Percentiles rank a stretch among this genome's conserved stretches.
These are phyloP conservation scores for Pistacia atlantica DNA, from an alignment of 345 rosid genomes.

Conservation along the genomic window DNA sequence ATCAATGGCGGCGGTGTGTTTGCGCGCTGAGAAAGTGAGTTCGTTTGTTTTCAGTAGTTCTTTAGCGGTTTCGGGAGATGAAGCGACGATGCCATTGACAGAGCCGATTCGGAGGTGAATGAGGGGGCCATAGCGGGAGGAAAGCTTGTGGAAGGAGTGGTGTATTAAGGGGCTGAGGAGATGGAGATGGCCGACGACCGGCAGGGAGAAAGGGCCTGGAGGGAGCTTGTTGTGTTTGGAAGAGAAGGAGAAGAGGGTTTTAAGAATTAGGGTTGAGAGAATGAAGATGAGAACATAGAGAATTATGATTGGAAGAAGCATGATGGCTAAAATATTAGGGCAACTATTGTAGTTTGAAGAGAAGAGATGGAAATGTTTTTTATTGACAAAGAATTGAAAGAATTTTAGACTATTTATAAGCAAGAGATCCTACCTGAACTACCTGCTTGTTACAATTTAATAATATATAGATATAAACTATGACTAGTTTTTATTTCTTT, in stretches of 20 bases:
- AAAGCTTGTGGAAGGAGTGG: conserved; percentile 31
- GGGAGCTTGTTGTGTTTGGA: conserved; percentile 22
- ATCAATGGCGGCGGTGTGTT: conserved; percentile 36
- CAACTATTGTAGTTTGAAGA: too few relatives aligned
- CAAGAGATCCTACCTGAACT: too few relatives aligned
- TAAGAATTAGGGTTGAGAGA: background rate
- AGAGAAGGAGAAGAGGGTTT: background rate
- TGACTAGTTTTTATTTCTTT: too few relatives aligned
- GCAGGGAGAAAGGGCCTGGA: conserved; percentile 40
- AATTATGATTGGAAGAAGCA: background rate
- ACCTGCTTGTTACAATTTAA: too few relatives aligned
- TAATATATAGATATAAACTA: too few relatives aligned
- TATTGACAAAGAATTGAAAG: too few relatives aligned
- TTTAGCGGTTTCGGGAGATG: conserved; percentile 37
- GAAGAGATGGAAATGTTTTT: too few relatives aligned
- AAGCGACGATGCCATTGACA: conserved; percentile 36
- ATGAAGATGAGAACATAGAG: background rate
- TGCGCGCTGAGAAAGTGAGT: conserved; percentile 35
- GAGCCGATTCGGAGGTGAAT: conserved; percentile 41
- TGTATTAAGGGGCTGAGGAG: conserved; percentile 42
- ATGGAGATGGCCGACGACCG: conserved; percentile 52
- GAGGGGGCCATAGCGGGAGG: conserved; percentile 32
- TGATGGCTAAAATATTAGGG: too few relatives aligned
- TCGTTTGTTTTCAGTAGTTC: conserved; percentile 43
- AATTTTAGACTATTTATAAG: too few relatives aligned